Evolutionary conservation across 768 basidiomycete genomes (phyloP).

Genomic region (Astraeus odoratus): DNA sequence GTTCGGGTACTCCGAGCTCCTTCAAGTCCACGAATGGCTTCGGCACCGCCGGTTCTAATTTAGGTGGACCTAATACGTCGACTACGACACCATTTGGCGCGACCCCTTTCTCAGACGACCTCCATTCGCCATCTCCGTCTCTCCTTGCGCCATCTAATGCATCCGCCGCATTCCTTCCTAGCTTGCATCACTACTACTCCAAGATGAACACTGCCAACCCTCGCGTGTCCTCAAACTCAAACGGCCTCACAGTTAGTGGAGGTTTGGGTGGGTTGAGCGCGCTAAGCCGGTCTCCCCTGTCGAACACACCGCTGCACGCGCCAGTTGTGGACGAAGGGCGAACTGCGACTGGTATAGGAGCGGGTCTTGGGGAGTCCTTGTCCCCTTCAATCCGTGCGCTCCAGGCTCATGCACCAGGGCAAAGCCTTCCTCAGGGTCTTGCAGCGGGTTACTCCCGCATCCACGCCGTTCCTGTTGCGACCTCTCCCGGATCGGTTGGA

Average conservation of each 20-base stretch:
- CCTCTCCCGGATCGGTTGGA: constrained; percentile 30
- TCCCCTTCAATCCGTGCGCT: constrained; percentile 75
- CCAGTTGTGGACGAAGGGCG: constrained; percentile 22
- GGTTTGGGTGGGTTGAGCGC: constrained; percentile 18
- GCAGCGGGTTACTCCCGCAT: constrained; percentile 88
- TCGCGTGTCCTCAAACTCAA: constrained; percentile 19
- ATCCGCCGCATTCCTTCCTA: constrained; percentile 75
- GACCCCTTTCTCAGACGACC: constrained; percentile 28
- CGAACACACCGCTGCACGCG: constrained; percentile 21
- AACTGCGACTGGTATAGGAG: constrained; percentile 6
- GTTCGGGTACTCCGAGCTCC: constrained; percentile 43
- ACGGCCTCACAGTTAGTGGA: constrained; percentile 15
- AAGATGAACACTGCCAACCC: constrained; percentile 36
- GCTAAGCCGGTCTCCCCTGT: constrained; percentile 23
- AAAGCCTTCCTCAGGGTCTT: constrained; percentile 85
- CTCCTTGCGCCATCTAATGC: constrained; percentile 65
- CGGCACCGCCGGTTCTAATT: constrained; percentile 14
- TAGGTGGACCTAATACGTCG: constrained; percentile 7
- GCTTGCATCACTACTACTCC: constrained; percentile 60
- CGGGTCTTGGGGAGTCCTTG: constrained; percentile 29
- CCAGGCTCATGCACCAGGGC: constrained; percentile 84
- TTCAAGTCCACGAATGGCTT: constrained; percentile 41
- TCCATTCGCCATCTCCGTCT: constrained; percentile 25
- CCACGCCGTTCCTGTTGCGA: constrained; percentile 54
- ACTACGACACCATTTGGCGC: constrained; percentile 13